Conservation (phyloP, 306 rosid genomes). For the Mimosa bimucronata region DNA sequence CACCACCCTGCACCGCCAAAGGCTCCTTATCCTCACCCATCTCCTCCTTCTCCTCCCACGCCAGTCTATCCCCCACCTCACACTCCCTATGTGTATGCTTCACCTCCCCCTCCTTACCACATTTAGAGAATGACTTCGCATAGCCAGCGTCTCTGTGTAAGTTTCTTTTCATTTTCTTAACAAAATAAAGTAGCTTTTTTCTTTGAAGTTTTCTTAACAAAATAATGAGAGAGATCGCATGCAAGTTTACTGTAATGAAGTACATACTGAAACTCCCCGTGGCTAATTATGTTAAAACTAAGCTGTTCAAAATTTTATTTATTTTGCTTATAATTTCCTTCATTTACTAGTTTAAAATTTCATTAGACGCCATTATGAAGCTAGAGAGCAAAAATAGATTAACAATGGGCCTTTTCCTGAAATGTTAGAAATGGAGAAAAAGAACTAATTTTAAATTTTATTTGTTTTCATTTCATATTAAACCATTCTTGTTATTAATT, state of each 20-base stretch:
- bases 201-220: background rate
- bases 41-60: too few species aligned
- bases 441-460: background rate
- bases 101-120: constrained; percentile 72
- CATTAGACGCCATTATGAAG: background rate
- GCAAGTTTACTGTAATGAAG: background rate
- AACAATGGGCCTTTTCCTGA: background rate
- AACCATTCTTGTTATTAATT: background rate
- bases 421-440: background rate
- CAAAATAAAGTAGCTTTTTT: background rate
- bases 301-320: background rate
- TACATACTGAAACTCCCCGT: background rate
- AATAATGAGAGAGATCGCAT: background rate
- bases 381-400: background rate
- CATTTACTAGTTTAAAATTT: background rate
- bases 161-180: background rate
- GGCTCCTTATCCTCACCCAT: background rate
- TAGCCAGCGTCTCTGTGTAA: constrained; percentile 36
- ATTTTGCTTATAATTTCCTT: background rate
- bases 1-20: background rate
- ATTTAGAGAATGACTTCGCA: constrained; percentile 45
- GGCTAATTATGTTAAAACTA: too few species aligned
- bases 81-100: constrained; percentile 40
- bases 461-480: background rate
- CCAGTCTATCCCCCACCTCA: background rate